Conservation (phyloP, 2,329 filamentous ascomycete species). For the Neopestalotiopsis sp. region DNA sequence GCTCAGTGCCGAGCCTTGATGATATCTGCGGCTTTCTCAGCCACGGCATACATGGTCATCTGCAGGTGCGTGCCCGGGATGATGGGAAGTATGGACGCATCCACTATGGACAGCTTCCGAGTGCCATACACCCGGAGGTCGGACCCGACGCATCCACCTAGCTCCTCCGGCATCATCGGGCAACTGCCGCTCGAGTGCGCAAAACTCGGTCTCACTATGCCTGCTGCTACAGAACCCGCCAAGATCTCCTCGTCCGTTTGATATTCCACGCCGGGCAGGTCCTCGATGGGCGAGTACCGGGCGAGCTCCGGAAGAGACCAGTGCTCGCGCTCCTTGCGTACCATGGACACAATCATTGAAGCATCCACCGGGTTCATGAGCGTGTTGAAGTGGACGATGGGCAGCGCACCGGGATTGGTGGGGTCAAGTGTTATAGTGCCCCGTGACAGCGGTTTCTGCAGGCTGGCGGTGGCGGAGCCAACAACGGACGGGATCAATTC, state of each 20-base stretch:
- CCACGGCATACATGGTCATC: conserved; percentile 34
- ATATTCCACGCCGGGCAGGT: conserved; percentile 33
- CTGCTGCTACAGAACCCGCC: conserved; percentile 24
- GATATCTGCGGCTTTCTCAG: conserved; percentile 37
- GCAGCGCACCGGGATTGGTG: conserved; percentile 47
- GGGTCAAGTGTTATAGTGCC: conserved; percentile 59
- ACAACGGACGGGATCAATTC: conserved; percentile 9
- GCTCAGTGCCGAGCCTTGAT: conserved; percentile 26
- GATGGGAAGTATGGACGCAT: conserved; percentile 40
- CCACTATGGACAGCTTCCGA: conserved; percentile 39
- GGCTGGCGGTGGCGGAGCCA: conserved; percentile 20
- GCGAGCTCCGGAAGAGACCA: conserved; percentile 37
- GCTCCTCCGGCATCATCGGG: conserved; percentile 37
- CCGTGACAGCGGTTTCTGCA: conserved; percentile 50
- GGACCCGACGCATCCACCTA: conserved; percentile 40
- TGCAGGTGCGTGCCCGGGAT: conserved; percentile 38
- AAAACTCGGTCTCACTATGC: conserved; percentile 28
- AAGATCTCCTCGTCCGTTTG: conserved; percentile 37
- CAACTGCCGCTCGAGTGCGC: conserved; percentile 35
- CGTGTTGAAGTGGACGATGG: conserved; percentile 49
- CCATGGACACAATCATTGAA: conserved; percentile 46
- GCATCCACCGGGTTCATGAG: conserved; percentile 56
- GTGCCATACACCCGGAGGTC: conserved; percentile 40
- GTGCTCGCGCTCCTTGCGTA: conserved; percentile 41
- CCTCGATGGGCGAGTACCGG: conserved; percentile 40